These are phyloP conservation scores for Monosporozyma aerobia DNA, from an alignment of 805 yeast genomes.

Conservation along the genomic window DNA sequence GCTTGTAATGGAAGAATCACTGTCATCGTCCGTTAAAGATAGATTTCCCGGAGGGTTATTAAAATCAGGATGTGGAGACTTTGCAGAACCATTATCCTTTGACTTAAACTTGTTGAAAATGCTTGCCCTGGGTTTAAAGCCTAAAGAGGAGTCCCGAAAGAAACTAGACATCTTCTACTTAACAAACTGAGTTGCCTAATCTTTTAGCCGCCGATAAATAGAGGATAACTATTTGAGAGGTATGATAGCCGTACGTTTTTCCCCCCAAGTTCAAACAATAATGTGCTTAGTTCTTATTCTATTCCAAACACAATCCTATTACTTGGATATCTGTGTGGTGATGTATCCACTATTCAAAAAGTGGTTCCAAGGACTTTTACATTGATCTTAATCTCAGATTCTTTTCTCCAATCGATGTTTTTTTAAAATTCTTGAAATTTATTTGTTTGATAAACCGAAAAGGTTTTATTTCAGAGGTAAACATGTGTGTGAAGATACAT, in stretches of 20 bases:
- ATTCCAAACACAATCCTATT: neutral
- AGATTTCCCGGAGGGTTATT: neutral
- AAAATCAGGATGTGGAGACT: neutral
- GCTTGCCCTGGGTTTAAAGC: slow-evolving; percentile 28
- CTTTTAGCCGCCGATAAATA: slow-evolving; percentile 15
- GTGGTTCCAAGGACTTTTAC: neutral
- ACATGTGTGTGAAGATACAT: neutral
- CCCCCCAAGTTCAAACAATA: no score
- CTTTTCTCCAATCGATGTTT: neutral
- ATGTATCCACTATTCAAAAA: neutral
- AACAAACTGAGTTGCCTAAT: neutral
- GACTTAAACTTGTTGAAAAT: slow-evolving; percentile 24
- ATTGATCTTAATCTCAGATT: neutral
- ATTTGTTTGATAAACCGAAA: neutral
- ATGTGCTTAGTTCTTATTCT: neutral
- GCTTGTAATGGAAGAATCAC: slow-evolving; percentile 17
- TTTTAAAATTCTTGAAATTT: neutral
- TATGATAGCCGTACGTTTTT: no score
- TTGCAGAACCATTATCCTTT: slow-evolving; percentile 7
- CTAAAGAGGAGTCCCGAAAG: slow-evolving; percentile 24
- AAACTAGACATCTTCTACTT: slow-evolving; percentile 23
- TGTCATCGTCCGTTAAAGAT: slow-evolving; percentile 8
- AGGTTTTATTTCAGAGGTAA: neutral
- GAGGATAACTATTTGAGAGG: no score
- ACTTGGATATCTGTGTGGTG: neutral